Evolutionary conservation across 345 rosid species (phyloP).

Genomic region (Toxicodendron radicans): DNA sequence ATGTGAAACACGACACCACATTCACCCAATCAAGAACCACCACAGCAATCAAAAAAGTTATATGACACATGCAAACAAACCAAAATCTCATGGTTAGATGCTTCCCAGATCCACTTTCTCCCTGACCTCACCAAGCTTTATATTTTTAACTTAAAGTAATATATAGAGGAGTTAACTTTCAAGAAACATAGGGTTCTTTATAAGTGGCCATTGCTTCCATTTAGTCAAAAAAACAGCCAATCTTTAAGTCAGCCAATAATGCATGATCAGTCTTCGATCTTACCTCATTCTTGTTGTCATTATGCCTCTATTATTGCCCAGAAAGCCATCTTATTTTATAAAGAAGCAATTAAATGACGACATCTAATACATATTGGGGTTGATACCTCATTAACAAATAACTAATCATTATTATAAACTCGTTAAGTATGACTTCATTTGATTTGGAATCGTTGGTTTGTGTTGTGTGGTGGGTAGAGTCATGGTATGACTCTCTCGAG

Average conservation of each 20-base stretch:
- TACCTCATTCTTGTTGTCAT: not conserved
- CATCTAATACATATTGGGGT: not conserved
- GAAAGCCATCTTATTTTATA: not conserved
- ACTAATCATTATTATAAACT: not conserved
- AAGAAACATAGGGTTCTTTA: not conserved
- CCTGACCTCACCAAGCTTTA: slow-evolving; percentile 13
- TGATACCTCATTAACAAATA: not conserved
- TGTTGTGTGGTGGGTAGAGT: slow-evolving; percentile 7
- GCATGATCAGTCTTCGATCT: not conserved
- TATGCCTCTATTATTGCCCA: not conserved
- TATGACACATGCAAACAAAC: slow-evolving; percentile 8
- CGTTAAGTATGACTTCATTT: not conserved
- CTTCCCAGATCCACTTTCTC: not conserved
- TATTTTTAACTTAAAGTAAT: not conserved
- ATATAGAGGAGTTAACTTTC: not conserved
- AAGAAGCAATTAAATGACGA: slow-evolving; percentile 12
- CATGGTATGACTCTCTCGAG: not conserved
- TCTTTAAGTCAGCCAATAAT: slow-evolving; percentile 10
- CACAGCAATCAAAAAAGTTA: slow-evolving; percentile 11
- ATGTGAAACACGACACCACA: slow-evolving; percentile 12
- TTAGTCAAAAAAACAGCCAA: slow-evolving; percentile 19
- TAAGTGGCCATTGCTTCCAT: slow-evolving; percentile 18
- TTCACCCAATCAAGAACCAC: slow-evolving; percentile 5
- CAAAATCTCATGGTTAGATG: slow-evolving; percentile 3
- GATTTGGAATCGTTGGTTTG: not conserved